These are phyloP conservation scores for Exophiala mesophila DNA, from an alignment of 2,329 filamentous ascomycete genomes.

Conservation along the genomic window DNA sequence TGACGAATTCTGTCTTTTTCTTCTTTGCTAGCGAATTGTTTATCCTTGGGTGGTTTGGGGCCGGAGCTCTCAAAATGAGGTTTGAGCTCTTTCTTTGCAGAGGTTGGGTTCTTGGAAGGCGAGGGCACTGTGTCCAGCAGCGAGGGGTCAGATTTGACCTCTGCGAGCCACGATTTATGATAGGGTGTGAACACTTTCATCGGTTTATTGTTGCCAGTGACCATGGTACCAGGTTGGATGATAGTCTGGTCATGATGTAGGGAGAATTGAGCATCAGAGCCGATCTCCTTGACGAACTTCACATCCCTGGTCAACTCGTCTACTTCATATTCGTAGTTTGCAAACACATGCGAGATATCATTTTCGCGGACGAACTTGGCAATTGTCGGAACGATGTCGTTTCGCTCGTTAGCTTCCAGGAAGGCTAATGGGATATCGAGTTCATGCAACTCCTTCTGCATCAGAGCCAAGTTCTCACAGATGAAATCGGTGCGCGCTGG, in stretches of 20 bases:
- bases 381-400: conserved; percentile 39
- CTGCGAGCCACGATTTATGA: conserved; percentile 43
- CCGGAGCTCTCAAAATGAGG: conserved; percentile 30
- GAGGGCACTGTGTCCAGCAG: conserved; percentile 40
- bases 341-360: conserved; percentile 44
- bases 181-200: conserved; percentile 52
- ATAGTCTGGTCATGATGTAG: conserved; percentile 48
- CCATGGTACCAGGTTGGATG: conserved; percentile 42
- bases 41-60: conserved; percentile 30
- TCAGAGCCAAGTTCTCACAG: conserved; percentile 39
- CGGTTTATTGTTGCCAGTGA: conserved; percentile 40
- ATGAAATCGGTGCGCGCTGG: conserved; percentile 48
- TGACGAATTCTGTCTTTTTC: conserved; percentile 32
- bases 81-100: conserved; percentile 36
- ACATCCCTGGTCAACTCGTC: conserved; percentile 45
- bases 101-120: conserved; percentile 33
- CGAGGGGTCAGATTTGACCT: conserved; percentile 39
- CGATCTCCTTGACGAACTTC: conserved; percentile 36
- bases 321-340: conserved; percentile 45
- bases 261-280: conserved; percentile 30
- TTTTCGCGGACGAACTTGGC: conserved; percentile 42
- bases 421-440: conserved; percentile 48
- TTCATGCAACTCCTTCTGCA: conserved; percentile 44
- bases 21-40: conserved; percentile 31
- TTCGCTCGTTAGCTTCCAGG: conserved; percentile 39